phyloP scores from a whole-genome alignment of 2,329 filamentous ascomycete genomes.

The Trichoderma guizhouense region DNA sequence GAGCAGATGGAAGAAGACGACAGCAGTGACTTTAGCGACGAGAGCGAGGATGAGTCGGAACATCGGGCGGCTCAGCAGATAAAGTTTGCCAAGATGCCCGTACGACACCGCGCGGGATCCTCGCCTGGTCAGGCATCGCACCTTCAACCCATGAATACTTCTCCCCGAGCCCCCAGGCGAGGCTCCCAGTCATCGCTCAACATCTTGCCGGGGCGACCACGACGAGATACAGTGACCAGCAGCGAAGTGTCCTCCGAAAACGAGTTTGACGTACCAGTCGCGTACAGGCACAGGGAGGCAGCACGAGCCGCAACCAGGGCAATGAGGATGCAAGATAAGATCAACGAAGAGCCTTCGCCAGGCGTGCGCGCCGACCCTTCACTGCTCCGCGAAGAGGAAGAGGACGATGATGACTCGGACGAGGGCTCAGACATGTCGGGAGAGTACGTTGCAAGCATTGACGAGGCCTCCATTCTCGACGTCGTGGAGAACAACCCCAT shows the following conservation, averaged over 20 bases:
- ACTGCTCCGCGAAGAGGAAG: constrained; percentile 55
- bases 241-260: constrained; percentile 83
- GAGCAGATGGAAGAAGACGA: constrained; percentile 82
- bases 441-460: constrained; percentile 64
- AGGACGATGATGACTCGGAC: constrained; percentile 58
- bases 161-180: constrained; percentile 52
- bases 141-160: constrained; percentile 48
- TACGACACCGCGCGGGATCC: constrained; percentile 80
- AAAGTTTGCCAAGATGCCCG: constrained; percentile 93
- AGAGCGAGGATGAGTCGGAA: constrained; percentile 76
- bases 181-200: constrained; percentile 71
- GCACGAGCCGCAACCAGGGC: constrained; percentile 52
- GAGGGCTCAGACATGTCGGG: constrained; percentile 62
- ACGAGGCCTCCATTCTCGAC: constrained; percentile 69
- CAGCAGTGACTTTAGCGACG: constrained; percentile 79
- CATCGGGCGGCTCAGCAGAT: constrained; percentile 82
- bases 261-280: constrained; percentile 66
- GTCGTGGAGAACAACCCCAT: constrained; percentile 59
- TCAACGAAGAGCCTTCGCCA: constrained; percentile 36
- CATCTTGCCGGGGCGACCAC: constrained; percentile 64
- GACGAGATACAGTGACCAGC: constrained; percentile 75
- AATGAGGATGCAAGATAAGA: constrained; percentile 37
- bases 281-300: constrained; percentile 61
- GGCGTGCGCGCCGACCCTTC: constrained; percentile 47
- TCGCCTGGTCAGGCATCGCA: constrained; percentile 74